phyloP scores from a whole-genome alignment of 495 filamentous ascomycete species.

The Tirmania nivea region DNA sequence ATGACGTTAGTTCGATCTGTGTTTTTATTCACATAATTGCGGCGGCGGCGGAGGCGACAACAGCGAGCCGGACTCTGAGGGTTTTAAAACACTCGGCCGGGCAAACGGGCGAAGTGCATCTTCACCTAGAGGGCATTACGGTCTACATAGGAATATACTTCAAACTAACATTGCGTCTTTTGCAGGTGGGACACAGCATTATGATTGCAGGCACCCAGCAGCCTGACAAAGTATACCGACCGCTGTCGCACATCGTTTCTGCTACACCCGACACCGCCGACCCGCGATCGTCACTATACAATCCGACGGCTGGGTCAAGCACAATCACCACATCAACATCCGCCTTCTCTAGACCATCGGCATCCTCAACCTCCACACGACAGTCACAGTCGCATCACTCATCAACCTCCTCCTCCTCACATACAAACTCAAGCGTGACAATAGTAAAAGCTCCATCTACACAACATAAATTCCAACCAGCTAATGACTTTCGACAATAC shows the following conservation, averaged over 20 bases:
- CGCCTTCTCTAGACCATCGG: neutral
- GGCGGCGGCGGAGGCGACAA: no score
- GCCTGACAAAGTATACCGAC: conserved; percentile 11
- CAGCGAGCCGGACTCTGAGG: no score
- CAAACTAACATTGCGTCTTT: no score
- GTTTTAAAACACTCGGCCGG: no score
- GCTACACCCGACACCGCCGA: conserved; percentile 9
- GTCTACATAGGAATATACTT: no score
- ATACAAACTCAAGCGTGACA: conserved; percentile 3
- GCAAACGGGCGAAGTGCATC: no score
- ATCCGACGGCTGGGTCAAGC: neutral
- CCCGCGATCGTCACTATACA: conserved; percentile 2
- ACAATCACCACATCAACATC: neutral
- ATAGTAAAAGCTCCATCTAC: conserved; percentile 6
- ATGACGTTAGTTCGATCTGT: no score
- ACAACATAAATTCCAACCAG: conserved; percentile 1
- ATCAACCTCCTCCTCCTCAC: neutral
- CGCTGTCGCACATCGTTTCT: conserved; percentile 16
- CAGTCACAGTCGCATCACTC: neutral
- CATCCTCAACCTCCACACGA: neutral
- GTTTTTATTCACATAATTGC: no score
- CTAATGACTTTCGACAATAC: conserved; percentile 6
- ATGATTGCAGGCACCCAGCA: conserved; percentile 19
- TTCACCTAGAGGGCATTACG: no score
- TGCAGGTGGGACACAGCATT: conserved; percentile 20